A percentile compares a stretch with the other conserved stretches of the same genome.
Conservation (phyloP, 2,329 filamentous ascomycete species). For the Fusarium sp. region DNA sequence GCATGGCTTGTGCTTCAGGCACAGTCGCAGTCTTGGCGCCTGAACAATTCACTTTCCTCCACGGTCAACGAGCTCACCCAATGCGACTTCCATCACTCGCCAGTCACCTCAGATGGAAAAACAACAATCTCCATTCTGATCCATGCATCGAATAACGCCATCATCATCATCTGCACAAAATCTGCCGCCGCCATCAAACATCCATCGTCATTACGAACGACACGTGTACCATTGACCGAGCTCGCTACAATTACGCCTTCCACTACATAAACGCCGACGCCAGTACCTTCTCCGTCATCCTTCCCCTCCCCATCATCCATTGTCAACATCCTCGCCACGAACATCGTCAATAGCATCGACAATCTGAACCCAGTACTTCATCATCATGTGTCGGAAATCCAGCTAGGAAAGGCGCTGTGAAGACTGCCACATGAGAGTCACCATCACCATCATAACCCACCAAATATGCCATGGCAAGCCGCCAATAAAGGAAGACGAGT, state of each 20-base stretch:
- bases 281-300: rapidly evolving
- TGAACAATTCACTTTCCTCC: neutral
- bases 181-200: neutral
- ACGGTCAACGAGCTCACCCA: neutral
- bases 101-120: neutral
- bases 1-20: neutral
- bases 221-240: rapidly evolving
- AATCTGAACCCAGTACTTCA: neutral
- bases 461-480: neutral
- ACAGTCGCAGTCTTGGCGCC: neutral
- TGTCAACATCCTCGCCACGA: neutral
- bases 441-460: neutral
- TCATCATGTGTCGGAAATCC: neutral
- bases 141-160: neutral
- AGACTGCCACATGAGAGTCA: neutral
- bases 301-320: neutral
- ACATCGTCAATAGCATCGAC: neutral
- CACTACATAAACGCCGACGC: neutral
- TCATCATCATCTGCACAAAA: rapidly evolving
- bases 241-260: neutral
- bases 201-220: too few species aligned
- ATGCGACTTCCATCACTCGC: neutral
- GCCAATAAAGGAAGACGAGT: neutral
- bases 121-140: neutral
- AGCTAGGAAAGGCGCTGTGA: neutral